These are phyloP conservation scores for Chlorokybus atmophyticus DNA, from an alignment of 139 green algal genomes.

Conservation along the genomic window DNA sequence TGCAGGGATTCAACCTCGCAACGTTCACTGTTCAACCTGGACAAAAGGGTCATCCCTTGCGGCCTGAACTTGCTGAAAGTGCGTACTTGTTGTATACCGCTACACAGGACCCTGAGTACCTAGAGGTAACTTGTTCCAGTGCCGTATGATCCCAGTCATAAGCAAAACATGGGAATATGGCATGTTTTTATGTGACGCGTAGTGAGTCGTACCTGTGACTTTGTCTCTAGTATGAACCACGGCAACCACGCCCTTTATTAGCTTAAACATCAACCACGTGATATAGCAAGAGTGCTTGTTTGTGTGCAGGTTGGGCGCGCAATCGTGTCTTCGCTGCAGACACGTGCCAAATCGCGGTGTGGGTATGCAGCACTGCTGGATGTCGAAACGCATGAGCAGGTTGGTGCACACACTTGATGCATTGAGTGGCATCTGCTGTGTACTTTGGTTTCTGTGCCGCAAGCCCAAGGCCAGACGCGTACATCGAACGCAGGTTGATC, in stretches of 20 bases:
- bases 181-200: not conserved
- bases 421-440: too few relatives aligned
- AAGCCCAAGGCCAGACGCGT: too few relatives aligned
- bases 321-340: conserved; percentile 21
- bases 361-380: conserved; percentile 30
- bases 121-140: conserved; percentile 5
- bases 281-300: not conserved
- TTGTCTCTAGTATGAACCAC: not conserved
- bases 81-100: conserved; percentile 67
- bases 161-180: not conserved
- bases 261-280: not conserved
- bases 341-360: conserved; percentile 5
- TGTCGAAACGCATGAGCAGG: conserved; percentile 32
- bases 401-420: too few relatives aligned
- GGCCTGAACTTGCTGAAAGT: conserved; percentile 82
- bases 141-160: not conserved
- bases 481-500: too few relatives aligned
- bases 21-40: conserved; percentile 7
- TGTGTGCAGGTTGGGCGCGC: conserved; percentile 15
- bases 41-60: conserved; percentile 37
- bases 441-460: too few relatives aligned
- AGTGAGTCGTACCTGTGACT: not conserved
- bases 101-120: conserved; percentile 26
- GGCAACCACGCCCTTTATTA: not conserved
- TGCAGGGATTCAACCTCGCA: not conserved